A percentile compares a stretch with the other conserved stretches of the same genome.
Evolutionary conservation across 2,329 filamentous ascomycete genomes (phyloP).

Genomic region (Talaromyces sp.): DNA sequence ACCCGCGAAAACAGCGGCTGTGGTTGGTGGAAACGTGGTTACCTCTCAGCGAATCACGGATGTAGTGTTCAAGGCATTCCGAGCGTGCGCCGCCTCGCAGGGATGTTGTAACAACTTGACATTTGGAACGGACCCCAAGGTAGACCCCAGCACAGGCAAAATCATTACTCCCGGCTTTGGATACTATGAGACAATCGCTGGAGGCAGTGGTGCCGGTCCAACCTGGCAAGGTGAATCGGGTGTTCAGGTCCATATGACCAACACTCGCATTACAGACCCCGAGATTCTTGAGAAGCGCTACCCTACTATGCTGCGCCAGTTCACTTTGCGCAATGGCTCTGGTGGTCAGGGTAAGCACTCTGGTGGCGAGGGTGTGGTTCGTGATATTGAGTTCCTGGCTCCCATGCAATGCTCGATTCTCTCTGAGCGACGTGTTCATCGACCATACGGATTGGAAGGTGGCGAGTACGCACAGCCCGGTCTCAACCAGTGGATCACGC

Average conservation of each 20-base stretch:
- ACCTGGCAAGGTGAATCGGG: constrained; percentile 76
- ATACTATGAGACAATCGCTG: constrained; percentile 86
- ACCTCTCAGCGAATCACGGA: constrained; percentile 81
- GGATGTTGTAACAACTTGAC: constrained; percentile 85
- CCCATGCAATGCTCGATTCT: constrained; percentile 80
- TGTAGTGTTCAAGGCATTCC: constrained; percentile 78
- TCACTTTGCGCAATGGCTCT: constrained; percentile 66
- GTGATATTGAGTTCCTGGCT: constrained; percentile 83
- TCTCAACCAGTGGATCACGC: constrained; percentile 83
- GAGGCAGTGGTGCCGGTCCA: constrained; percentile 74
- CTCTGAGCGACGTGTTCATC: constrained; percentile 73
- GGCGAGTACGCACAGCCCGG: constrained; percentile 79
- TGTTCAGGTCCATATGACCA: constrained; percentile 86
- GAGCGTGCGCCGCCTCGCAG: constrained; percentile 75
- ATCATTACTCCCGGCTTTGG: constrained; percentile 71
- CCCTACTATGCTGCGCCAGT: constrained; percentile 73
- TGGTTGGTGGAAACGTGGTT: constrained; percentile 81
- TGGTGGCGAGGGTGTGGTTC: constrained; percentile 75
- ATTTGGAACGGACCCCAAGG: constrained; percentile 74
- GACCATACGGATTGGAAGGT: constrained; percentile 81
- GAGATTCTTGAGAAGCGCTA: constrained; percentile 82
- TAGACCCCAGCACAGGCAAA: constrained; percentile 58
- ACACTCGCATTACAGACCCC: constrained; percentile 80
- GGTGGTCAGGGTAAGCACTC: constrained; percentile 68
- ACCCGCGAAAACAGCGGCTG: constrained; percentile 74